phyloP scores from a whole-genome alignment of 2,329 filamentous ascomycete species.

The Phialocephala subalpina region DNA sequence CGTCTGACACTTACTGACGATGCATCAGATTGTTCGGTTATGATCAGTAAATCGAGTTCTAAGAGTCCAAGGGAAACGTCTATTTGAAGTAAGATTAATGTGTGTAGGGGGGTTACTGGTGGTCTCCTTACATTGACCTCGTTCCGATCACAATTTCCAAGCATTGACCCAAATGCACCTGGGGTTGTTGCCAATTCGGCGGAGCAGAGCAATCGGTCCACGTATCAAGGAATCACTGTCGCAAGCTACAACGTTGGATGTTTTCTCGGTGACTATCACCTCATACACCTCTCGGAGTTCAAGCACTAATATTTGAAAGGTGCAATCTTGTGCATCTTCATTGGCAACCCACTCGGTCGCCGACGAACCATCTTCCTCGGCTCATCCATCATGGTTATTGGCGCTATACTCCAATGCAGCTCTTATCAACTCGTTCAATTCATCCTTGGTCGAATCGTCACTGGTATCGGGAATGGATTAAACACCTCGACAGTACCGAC shows the following conservation, averaged over 20 bases:
- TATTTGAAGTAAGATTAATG: not conserved
- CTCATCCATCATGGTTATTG: not conserved
- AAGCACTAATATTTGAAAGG: not conserved
- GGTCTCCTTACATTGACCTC: not conserved
- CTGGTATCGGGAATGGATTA: not conserved
- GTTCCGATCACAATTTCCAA: not conserved
- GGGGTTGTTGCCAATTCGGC: not conserved
- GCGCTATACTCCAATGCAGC: not conserved
- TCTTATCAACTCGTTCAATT: not conserved
- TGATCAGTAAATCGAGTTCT: not conserved
- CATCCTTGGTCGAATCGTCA: slow-evolving; percentile 1
- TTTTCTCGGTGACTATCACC: not conserved
- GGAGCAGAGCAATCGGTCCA: not conserved
- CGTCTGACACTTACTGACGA: not conserved
- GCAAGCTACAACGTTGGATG: slow-evolving; percentile 7
- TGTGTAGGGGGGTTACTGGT: not conserved
- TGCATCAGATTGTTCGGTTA: not conserved
- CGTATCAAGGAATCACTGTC: slow-evolving; percentile 1
- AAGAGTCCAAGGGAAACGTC: not conserved
- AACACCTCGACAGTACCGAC: not conserved
- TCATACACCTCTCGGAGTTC: not conserved
- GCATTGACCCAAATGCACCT: not conserved
- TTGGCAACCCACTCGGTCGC: not conserved
- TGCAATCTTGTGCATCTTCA: not conserved
- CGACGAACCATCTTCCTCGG: not conserved